Percentiles rank a stretch among this genome's conserved stretches.
Conservation (phyloP, 495 filamentous ascomycete genomes). For the Bathelium albidoporum region DNA sequence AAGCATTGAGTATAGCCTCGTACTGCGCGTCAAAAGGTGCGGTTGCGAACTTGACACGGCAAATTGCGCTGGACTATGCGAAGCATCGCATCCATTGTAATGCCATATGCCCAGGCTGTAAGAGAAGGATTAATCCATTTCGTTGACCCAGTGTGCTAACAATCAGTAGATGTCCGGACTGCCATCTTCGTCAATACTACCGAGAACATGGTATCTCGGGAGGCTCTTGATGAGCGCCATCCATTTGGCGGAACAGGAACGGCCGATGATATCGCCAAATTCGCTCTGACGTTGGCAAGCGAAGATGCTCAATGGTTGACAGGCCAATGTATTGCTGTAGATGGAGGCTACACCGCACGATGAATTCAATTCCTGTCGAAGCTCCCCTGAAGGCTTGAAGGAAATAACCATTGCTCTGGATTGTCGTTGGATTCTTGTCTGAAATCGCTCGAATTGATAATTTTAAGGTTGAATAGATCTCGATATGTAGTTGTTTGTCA, state of each 20-base stretch:
- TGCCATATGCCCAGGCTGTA: slow-evolving; percentile 46
- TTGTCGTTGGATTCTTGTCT: too few species aligned
- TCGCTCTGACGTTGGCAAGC: not conserved
- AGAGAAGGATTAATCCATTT: not conserved
- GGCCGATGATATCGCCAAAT: not conserved
- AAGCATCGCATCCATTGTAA: slow-evolving; percentile 42
- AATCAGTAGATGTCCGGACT: not conserved
- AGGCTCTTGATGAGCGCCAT: not conserved
- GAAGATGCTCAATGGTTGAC: slow-evolving; percentile 2
- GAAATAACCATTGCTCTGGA: too few species aligned
- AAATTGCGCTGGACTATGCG: slow-evolving; percentile 42
- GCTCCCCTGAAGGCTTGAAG: not conserved
- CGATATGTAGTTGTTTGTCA: too few species aligned
- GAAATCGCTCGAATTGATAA: too few species aligned
- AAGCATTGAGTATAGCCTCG: slow-evolving; percentile 21
- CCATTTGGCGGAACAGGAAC: not conserved
- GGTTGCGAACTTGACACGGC: slow-evolving; percentile 39
- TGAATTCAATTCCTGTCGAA: not conserved
- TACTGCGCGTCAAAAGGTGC: slow-evolving; percentile 45
- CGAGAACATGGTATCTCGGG: not conserved
- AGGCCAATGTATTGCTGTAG: not conserved
- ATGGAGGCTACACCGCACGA: not conserved
- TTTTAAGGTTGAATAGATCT: too few species aligned
- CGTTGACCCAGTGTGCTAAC: not conserved
- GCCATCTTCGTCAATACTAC: not conserved